These are phyloP conservation scores for Jackrogersella minutella DNA, from an alignment of 495 filamentous ascomycete species.

Conservation along the genomic window DNA sequence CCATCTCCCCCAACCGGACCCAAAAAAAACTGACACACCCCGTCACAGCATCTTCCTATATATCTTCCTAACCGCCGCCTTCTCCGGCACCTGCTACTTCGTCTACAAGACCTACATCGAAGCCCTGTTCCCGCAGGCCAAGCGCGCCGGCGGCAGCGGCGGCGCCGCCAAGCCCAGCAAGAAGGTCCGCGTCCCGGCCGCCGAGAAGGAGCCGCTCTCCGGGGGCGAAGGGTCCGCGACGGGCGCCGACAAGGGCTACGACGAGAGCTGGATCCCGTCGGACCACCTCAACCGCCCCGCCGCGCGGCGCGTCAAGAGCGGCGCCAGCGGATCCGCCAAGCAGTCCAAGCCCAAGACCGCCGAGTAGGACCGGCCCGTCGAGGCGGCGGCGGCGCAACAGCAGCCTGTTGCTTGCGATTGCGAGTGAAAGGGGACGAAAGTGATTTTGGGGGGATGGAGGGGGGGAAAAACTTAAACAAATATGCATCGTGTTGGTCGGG, in stretches of 20 bases:
- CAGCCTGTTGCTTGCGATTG: not conserved
- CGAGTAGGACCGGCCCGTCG: constrained; percentile 34
- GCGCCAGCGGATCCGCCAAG: constrained; percentile 66
- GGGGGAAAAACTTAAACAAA: not conserved
- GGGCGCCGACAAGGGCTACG: constrained; percentile 72
- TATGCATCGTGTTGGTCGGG: not conserved
- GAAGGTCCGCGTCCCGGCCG: constrained; percentile 62
- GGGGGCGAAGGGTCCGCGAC: constrained; percentile 74
- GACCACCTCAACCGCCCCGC: constrained; percentile 89
- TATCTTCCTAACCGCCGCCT: constrained; percentile 81
- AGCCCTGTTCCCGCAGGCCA: constrained; percentile 93
- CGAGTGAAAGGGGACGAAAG: no score
- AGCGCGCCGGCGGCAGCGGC: constrained; percentile 60
- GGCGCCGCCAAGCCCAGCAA: constrained; percentile 58
- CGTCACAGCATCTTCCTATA: constrained; percentile 90
- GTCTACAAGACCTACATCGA: constrained; percentile 98
- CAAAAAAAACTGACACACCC: constrained; percentile 40
- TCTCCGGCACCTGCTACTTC: constrained; percentile 85
- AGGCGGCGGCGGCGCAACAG: not conserved
- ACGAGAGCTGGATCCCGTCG: constrained; percentile 95
- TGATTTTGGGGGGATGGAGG: no score
- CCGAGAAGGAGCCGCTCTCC: constrained; percentile 67
- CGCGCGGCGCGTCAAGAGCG: constrained; percentile 80
- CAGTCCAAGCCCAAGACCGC: constrained; percentile 59
- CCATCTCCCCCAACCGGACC: not conserved